A percentile compares a stretch with the other conserved stretches of the same genome.
Evolutionary conservation across 768 basidiomycete genomes (phyloP).

Genomic region (Udeniomyces megalosporus): DNA sequence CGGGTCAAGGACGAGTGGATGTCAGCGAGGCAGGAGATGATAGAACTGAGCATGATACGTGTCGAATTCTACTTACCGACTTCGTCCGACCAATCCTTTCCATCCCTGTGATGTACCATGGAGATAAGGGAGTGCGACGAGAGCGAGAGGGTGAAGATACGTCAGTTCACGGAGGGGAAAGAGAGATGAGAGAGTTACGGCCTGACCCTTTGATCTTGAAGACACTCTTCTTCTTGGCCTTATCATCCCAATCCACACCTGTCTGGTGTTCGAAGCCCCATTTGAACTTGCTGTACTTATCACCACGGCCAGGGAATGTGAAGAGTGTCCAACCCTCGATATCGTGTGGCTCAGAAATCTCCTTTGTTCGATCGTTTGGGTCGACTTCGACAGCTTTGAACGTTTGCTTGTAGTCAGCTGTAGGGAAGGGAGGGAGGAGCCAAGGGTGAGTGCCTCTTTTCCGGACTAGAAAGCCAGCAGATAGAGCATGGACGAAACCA

Average conservation of each 20-base stretch:
- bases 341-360: slow-evolving; percentile 42
- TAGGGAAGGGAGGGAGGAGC: too few species aligned
- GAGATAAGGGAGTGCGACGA: background rate
- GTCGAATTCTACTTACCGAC: too few species aligned
- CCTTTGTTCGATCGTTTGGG: slow-evolving; percentile 47
- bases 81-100: too few species aligned
- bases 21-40: too few species aligned
- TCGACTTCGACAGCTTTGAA: slow-evolving; percentile 58
- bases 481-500: too few species aligned
- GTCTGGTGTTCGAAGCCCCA: slow-evolving; percentile 19
- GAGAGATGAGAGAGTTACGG: too few species aligned
- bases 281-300: slow-evolving; percentile 34
- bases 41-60: too few species aligned
- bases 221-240: slow-evolving; percentile 23
- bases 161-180: background rate
- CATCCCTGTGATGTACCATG: too few species aligned
- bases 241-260: slow-evolving; percentile 76
- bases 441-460: too few species aligned
- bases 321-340: slow-evolving; percentile 44
- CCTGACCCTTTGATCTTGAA: slow-evolving; percentile 41
- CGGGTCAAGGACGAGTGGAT: too few species aligned
- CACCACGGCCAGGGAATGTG: slow-evolving; percentile 58
- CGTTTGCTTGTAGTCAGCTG: slow-evolving; percentile 57
- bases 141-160: background rate
- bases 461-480: too few species aligned